Conservation (phyloP, 2,329 filamentous ascomycete genomes). For the Exserohilum rostratum region DNA sequence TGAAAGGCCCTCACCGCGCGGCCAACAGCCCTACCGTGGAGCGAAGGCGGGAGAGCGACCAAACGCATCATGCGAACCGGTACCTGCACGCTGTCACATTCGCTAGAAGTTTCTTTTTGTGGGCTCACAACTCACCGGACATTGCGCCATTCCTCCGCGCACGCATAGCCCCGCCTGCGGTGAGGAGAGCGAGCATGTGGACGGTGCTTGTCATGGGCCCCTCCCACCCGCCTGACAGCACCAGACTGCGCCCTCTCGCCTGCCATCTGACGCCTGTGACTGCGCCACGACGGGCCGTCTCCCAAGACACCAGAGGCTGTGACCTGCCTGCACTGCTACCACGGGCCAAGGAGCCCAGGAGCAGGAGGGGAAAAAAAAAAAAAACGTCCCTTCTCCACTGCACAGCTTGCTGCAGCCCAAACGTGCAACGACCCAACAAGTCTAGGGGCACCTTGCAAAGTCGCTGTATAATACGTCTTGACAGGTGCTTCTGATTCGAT, state of each 20-base stretch:
- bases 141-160: slow-evolving; percentile 9
- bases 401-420: slow-evolving; percentile 4
- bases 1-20: slow-evolving; percentile 15
- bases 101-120: slow-evolving; percentile 11
- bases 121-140: slow-evolving; percentile 17
- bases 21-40: slow-evolving; percentile 11
- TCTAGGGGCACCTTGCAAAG: slow-evolving; percentile 3
- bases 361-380: neutral
- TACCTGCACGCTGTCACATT: slow-evolving; percentile 13
- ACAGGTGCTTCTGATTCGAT: neutral
- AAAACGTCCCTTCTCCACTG: neutral
- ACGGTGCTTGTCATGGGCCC: slow-evolving; percentile 8
- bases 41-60: slow-evolving; percentile 9
- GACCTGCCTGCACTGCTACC: neutral
- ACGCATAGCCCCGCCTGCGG: slow-evolving; percentile 25
- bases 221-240: slow-evolving; percentile 19
- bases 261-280: slow-evolving; percentile 15
- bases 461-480: neutral
- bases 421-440: slow-evolving; percentile 4
- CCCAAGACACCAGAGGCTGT: neutral
- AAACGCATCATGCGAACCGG: slow-evolving; percentile 22
- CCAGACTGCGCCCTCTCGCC: slow-evolving; percentile 4
- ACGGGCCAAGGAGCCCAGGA: neutral
- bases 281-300: neutral
- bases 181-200: slow-evolving; percentile 16